phyloP scores from a whole-genome alignment of 2,329 filamentous ascomycete genomes.

The Zopfia rhizophila region DNA sequence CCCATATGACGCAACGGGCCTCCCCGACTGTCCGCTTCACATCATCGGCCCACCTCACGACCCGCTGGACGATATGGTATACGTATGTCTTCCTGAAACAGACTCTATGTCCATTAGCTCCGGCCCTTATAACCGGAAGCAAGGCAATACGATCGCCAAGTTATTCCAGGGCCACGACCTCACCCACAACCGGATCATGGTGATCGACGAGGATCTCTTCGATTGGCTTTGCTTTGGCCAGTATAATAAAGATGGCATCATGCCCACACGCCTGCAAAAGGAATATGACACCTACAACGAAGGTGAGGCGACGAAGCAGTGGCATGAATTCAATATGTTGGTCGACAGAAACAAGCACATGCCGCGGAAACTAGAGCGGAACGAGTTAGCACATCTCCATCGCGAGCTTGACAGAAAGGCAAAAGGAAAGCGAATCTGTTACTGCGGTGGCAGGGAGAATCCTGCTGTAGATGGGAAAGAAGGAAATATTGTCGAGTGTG shows the following conservation, averaged over 20 bases:
- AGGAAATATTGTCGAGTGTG: constrained; percentile 26
- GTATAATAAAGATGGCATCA: not conserved
- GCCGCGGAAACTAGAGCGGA: constrained; percentile 13
- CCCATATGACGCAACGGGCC: constrained; percentile 22
- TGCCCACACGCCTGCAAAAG: constrained; percentile 22
- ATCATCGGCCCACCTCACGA: constrained; percentile 26
- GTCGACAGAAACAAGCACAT: constrained; percentile 22
- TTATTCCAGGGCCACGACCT: constrained; percentile 25
- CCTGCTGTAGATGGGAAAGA: not conserved
- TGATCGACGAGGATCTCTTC: constrained; percentile 33
- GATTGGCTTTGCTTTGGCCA: constrained; percentile 20
- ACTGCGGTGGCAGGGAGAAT: constrained; percentile 28
- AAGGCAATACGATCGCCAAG: constrained; percentile 27
- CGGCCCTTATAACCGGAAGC: constrained; percentile 37
- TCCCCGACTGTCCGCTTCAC: constrained; percentile 36
- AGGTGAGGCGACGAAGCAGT: constrained; percentile 32
- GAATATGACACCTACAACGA: constrained; percentile 26
- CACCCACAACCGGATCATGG: constrained; percentile 34
- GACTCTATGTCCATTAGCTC: constrained; percentile 11
- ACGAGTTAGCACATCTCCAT: constrained; percentile 20
- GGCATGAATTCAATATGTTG: constrained; percentile 24
- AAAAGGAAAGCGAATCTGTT: constrained; percentile 27
- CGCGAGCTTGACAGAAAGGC: constrained; percentile 3
- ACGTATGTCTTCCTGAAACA: constrained; percentile 28
- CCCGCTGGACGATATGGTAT: constrained; percentile 30